phyloP scores from a whole-genome alignment of 139 green algal species.

The Chlorella sp. region DNA sequence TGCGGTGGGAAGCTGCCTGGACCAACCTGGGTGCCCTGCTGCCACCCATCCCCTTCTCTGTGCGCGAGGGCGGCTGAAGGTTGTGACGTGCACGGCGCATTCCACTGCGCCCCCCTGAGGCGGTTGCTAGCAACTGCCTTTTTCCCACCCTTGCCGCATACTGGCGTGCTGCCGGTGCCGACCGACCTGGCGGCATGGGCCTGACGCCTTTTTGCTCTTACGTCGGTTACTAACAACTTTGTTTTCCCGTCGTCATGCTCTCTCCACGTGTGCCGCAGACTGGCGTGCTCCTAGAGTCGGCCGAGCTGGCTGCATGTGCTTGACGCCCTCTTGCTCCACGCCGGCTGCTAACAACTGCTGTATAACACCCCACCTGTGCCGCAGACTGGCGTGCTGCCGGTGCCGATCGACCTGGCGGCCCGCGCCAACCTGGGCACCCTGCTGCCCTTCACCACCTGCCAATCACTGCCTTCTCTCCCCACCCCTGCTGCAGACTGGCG shows the following conservation, averaged over 20 bases:
- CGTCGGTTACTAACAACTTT: constrained; percentile 77
- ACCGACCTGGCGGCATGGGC: constrained; percentile 43
- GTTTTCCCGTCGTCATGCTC: constrained; percentile 93
- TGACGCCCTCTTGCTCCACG: constrained; percentile 86
- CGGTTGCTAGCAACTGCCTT: neutral
- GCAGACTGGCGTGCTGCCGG: neutral
- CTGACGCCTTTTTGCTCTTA: constrained; percentile 85
- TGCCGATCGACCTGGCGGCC: neutral
- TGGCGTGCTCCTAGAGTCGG: constrained; percentile 28
- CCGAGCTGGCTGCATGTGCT: constrained; percentile 42
- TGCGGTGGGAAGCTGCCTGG: too few species aligned
- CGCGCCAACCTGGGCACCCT: too few species aligned
- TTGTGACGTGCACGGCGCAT: too few species aligned
- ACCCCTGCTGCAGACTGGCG: neutral
- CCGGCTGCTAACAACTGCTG: constrained; percentile 29
- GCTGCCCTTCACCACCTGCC: too few species aligned
- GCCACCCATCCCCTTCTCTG: too few species aligned
- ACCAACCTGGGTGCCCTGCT: too few species aligned
- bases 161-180: constrained; percentile 29
- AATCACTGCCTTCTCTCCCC: neutral
- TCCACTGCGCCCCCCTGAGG: too few species aligned
- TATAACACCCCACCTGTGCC: neutral
- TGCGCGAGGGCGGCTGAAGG: too few species aligned
- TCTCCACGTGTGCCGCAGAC: neutral
- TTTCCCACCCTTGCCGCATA: neutral